phyloP scores from a whole-genome alignment of 176 grass and related monocot species.

The Microstegium vimineum region DNA sequence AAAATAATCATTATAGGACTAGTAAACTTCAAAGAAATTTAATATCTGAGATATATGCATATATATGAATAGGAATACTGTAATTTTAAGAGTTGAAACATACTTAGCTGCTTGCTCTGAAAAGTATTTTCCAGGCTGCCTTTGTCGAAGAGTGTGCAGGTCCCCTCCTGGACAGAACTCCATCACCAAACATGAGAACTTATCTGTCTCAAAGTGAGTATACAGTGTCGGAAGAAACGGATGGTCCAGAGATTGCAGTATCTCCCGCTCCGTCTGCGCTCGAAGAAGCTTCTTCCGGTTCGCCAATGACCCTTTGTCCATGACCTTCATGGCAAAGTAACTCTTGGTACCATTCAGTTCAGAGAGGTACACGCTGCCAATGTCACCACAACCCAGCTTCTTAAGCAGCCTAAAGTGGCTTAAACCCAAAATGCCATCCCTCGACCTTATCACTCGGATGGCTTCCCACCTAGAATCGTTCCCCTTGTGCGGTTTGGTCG shows the following conservation, averaged over 20 bases:
- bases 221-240: slow-evolving; percentile 73
- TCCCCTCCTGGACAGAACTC: slow-evolving; percentile 82
- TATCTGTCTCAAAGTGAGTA: slow-evolving; percentile 77
- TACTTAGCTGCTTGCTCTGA: slow-evolving; percentile 81
- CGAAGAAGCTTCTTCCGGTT: slow-evolving; percentile 72
- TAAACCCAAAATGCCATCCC: slow-evolving; percentile 57
- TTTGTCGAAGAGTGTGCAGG: slow-evolving; percentile 71
- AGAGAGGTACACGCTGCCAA: slow-evolving; percentile 67
- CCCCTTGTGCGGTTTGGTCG: slow-evolving; percentile 59
- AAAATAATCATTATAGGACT: background rate
- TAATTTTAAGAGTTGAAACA: slow-evolving; percentile 16
- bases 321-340: slow-evolving; percentile 76
- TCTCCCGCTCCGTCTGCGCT: slow-evolving; percentile 68
- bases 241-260: slow-evolving; percentile 69
- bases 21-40: background rate
- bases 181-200: slow-evolving; percentile 82
- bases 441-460: slow-evolving; percentile 47
- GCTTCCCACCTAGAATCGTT: slow-evolving; percentile 68
- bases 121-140: slow-evolving; percentile 69
- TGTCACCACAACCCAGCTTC: slow-evolving; percentile 68
- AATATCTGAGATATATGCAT: background rate
- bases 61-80: background rate
- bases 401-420: slow-evolving; percentile 71
- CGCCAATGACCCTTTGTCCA: slow-evolving; percentile 74
- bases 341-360: slow-evolving; percentile 63